Evolutionary conservation across 225 moss, liverwort and hornwort genomes (phyloP), one percentile per base, ranked within the genome.

Genomic region (Ulota crispa): DNA sequence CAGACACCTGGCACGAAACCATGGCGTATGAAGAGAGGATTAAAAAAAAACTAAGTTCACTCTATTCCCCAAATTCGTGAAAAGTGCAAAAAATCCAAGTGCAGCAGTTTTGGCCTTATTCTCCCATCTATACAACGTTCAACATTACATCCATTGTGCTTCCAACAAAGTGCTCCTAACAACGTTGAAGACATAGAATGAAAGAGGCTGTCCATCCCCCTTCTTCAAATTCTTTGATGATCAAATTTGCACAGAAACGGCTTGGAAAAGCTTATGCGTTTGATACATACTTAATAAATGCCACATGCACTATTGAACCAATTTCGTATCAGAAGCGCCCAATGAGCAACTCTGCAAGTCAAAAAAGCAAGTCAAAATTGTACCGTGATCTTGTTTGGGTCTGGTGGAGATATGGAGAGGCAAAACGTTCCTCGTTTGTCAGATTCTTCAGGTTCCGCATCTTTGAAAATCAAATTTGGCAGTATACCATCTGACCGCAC

Each of bases 401-500:
- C 92, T 74, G 93, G 92, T 47, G 91, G 92, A 54, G 94, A 89
- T 57, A 94, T 87, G 56, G 94, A 94, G 34, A 94, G 92, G 78
- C 94, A 94, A 86, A 94, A 94, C 3, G 91, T 84, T 78, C 94
- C 93, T 76, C 93, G 81, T 28, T 84, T 75, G 83, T 94, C 94
- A 52, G 87, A 87, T 64, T 88, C 88, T 36, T 86, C 85, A 50
- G 80, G 55, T 70, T 82, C 78, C 59, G 91, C 78, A 73, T 88
- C 94, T 82, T 94, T 91, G 50, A 87, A 90, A 28, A 93, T 87
- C 79, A 94, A 83, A 65, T 90, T 94, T 54, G 93, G 93, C 45
- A 94, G 84, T 77, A 94, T 94, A 34, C 86, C 87, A 81, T 89
- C 89, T 60, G 92, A 86, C 94, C 93, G 91, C 52, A 94, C 94